These are phyloP conservation scores for Agrostemma githago DNA, from an alignment of 148 eudicot species.

Conservation along the genomic window DNA sequence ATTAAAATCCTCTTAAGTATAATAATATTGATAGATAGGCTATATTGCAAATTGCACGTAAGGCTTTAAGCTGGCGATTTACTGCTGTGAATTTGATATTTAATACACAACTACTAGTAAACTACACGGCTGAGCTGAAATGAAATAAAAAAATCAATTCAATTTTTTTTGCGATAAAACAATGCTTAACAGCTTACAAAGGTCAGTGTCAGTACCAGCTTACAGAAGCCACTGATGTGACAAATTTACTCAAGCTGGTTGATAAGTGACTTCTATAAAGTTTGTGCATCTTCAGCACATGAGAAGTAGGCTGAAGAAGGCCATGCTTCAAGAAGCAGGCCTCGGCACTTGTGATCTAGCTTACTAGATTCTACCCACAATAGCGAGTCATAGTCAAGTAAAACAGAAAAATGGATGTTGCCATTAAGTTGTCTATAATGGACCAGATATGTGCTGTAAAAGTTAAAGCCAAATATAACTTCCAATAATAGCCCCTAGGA, in stretches of 20 bases:
- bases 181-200: background rate
- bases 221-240: background rate
- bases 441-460: background rate
- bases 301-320: background rate
- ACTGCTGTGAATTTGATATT: too few species aligned
- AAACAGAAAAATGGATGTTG: background rate
- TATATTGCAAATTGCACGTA: too few species aligned
- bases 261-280: background rate
- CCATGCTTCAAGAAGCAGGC: background rate
- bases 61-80: too few species aligned
- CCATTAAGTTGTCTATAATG: background rate
- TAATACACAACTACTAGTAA: too few species aligned
- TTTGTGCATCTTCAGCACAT: conserved; percentile 1
- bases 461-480: background rate
- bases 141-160: too few species aligned
- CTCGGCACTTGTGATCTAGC: background rate
- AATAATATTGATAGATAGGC: too few species aligned
- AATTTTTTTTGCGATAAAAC: too few species aligned
- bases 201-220: background rate
- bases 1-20: background rate
- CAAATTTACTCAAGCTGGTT: background rate
- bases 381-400: background rate
- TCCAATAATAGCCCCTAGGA: background rate
- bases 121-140: background rate
- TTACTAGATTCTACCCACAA: background rate